Percentiles rank a stretch among this genome's conserved stretches.
Conservation (phyloP, 106 monocot genomes). For the Agapanthus africanus region DNA sequence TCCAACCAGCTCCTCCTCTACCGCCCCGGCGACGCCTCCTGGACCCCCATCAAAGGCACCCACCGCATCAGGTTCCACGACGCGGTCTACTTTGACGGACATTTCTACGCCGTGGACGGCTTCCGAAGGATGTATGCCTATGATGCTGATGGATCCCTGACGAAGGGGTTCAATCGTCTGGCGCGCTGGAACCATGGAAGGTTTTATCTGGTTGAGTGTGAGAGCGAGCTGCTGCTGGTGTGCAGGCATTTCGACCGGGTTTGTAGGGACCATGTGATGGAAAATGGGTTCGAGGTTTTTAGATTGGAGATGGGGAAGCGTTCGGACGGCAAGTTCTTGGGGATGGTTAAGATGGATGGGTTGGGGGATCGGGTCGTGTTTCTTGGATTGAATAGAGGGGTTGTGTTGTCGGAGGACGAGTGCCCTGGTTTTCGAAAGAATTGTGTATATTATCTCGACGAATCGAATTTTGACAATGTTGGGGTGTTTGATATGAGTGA, state of each 20-base stretch:
- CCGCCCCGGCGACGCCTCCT: no score
- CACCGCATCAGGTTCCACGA: no score
- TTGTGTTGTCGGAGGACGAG: neutral
- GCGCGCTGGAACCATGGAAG: no score
- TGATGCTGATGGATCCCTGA: no score
- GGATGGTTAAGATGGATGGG: neutral
- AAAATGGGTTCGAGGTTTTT: constrained; percentile 8
- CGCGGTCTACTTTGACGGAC: no score
- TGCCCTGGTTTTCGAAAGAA: neutral
- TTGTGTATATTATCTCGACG: constrained; percentile 5
- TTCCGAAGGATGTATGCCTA: no score
- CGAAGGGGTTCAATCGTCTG: no score
- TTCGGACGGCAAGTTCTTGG: neutral
- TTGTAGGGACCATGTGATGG: neutral
- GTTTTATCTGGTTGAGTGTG: constrained; percentile 3
- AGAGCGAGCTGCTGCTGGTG: neutral
- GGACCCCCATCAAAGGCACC: no score
- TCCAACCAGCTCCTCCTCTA: no score
- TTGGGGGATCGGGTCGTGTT: constrained; percentile 1
- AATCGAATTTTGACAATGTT: neutral
- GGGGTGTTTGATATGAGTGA: constrained; percentile 4
- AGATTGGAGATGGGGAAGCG: neutral
- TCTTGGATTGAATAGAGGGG: constrained; percentile 5
- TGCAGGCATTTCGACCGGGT: neutral
- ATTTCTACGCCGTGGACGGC: no score